Conservation (phyloP, 2,329 filamentous ascomycete genomes). For the Cladosporium sp. region DNA sequence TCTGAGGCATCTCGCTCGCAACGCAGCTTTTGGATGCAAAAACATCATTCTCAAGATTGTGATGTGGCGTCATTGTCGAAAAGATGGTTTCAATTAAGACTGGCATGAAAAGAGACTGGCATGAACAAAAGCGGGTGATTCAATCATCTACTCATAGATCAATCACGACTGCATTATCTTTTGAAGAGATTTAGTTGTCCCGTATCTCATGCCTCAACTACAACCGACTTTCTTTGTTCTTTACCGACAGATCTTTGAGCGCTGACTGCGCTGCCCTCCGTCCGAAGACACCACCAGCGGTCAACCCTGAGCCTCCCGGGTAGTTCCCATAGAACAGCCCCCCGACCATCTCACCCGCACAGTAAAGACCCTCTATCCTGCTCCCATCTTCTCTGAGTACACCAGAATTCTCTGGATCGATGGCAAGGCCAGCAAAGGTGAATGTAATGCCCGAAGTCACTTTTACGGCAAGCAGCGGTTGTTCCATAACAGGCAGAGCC, state of each 20-base stretch:
- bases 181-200: no score
- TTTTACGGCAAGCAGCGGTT: slow-evolving; percentile 57
- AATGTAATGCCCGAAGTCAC: slow-evolving; percentile 63
- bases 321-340: slow-evolving; percentile 60
- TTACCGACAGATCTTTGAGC: slow-evolving; percentile 13
- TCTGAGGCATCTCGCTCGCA: no score
- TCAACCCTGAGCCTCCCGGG: slow-evolving; percentile 57
- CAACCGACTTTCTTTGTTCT: not conserved
- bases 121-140: no score
- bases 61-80: no score
- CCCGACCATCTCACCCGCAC: slow-evolving; percentile 61
- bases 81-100: no score
- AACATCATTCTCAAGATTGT: no score
- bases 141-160: no score
- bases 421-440: slow-evolving; percentile 59
- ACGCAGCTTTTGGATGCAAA: no score
- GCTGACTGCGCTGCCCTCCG: slow-evolving; percentile 36
- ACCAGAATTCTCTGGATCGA: slow-evolving; percentile 48
- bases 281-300: slow-evolving; percentile 52
- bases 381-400: slow-evolving; percentile 43
- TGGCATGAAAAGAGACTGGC: no score
- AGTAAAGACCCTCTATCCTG: slow-evolving; percentile 52
- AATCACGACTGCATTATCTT: no score
- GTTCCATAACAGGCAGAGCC: slow-evolving; percentile 52
- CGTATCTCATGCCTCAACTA: not conserved